Conservation (phyloP, 768 basidiomycete species). For the Cyclocybe cylindracea region DNA sequence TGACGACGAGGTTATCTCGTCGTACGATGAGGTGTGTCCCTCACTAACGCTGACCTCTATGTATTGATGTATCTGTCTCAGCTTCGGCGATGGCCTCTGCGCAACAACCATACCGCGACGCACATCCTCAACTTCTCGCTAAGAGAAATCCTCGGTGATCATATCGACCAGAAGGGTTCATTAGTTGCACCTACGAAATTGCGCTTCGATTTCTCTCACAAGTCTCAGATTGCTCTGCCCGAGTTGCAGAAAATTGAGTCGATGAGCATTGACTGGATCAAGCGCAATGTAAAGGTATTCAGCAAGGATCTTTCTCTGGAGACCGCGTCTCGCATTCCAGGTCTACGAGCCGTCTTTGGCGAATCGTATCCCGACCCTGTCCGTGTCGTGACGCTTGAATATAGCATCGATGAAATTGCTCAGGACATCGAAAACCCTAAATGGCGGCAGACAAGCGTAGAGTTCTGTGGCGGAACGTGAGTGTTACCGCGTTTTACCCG, state of each 20-base stretch:
- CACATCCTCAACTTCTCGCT: conserved; percentile 96
- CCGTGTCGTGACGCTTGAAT: conserved; percentile 90
- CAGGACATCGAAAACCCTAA: conserved; percentile 85
- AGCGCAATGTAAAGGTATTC: conserved; percentile 84
- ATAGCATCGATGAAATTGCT: conserved; percentile 81
- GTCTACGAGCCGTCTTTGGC: conserved; percentile 94
- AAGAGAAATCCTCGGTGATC: conserved; percentile 93
- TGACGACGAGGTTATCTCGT: conserved; percentile 81
- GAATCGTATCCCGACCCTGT: conserved; percentile 98
- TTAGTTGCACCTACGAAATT: conserved; percentile 95
- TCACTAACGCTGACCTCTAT: not conserved
- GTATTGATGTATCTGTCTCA: conserved; percentile 24
- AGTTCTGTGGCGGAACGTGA: conserved; percentile 98
- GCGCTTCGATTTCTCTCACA: conserved; percentile 98
- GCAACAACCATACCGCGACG: conserved; percentile 98
- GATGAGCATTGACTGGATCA: conserved; percentile 88
- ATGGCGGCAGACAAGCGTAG: conserved; percentile 90
- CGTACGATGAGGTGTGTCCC: conserved; percentile 82
- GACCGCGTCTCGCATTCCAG: conserved; percentile 85
- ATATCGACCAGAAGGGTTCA: conserved; percentile 97
- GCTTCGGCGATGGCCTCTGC: conserved; percentile 92
- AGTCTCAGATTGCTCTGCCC: conserved; percentile 73
- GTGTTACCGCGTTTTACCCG: conserved; percentile 30
- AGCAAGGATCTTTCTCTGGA: conserved; percentile 83
- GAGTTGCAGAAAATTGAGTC: conserved; percentile 84